phyloP scores from a whole-genome alignment of 192 early-diverging fungal genomes.

The Umbelopsis vinacea region DNA sequence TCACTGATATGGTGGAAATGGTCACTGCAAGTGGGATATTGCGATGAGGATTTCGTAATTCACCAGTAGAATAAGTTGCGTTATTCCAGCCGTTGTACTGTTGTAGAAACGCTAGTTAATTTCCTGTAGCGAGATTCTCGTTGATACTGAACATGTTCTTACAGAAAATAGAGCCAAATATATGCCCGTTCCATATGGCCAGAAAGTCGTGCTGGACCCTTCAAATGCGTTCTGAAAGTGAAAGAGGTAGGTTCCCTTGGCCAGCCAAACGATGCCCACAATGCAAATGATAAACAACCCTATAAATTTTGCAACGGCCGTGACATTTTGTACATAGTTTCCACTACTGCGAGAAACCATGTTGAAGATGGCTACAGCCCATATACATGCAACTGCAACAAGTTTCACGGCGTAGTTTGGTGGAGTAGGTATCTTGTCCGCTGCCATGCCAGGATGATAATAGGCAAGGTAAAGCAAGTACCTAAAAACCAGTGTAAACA shows the following conservation, averaged over 20 bases:
- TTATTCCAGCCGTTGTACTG: conserved; percentile 54
- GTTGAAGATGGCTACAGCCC: conserved; percentile 34
- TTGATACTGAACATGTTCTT: neutral
- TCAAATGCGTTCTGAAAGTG: conserved; percentile 36
- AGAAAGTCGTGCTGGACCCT: conserved; percentile 35
- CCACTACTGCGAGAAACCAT: conserved; percentile 40
- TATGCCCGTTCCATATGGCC: conserved; percentile 42
- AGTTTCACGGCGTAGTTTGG: conserved; percentile 19
- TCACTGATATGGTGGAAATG: conserved; percentile 42
- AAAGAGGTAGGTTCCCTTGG: conserved; percentile 36
- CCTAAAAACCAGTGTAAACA: neutral
- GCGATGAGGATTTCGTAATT: conserved; percentile 37
- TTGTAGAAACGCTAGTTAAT: neutral
- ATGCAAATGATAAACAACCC: conserved; percentile 42
- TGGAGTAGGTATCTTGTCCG: neutral
- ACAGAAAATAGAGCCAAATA: conserved; percentile 47
- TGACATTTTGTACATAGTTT: conserved; percentile 38
- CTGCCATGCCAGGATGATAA: conserved; percentile 30
- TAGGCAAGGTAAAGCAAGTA: conserved; percentile 23
- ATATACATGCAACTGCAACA: neutral
- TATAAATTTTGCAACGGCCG: conserved; percentile 38
- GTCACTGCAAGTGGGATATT: conserved; percentile 41
- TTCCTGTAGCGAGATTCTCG: neutral
- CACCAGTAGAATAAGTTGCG: conserved; percentile 43
- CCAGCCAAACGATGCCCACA: conserved; percentile 37